Evolutionary conservation across 2,329 filamentous ascomycete genomes (phyloP).

Genomic region (Hypoxylon sp.): DNA sequence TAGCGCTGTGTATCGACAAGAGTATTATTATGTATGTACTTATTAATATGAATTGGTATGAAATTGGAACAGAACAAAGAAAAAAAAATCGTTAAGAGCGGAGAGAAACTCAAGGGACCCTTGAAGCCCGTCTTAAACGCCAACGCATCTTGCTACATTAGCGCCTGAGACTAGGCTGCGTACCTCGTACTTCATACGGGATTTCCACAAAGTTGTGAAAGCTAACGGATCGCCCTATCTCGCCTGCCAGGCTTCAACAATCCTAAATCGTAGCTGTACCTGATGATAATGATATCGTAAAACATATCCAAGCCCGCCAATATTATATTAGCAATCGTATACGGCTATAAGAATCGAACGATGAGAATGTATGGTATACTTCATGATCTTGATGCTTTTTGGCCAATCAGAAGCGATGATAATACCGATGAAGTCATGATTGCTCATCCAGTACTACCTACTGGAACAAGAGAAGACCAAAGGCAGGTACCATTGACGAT

Average conservation of each 20-base stretch:
- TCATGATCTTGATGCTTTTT: constrained; percentile 3
- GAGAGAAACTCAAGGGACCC: constrained; percentile 38
- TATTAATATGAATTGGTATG: constrained; percentile 33
- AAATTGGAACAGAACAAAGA: constrained; percentile 32
- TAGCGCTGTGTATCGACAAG: constrained; percentile 30
- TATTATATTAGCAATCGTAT: neutral
- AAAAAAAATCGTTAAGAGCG: constrained; percentile 40
- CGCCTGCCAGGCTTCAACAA: constrained; percentile 12
- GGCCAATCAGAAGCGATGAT: constrained; percentile 29
- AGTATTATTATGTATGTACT: constrained; percentile 28
- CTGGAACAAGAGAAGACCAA: constrained; percentile 13
- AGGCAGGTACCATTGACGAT: constrained; percentile 28
- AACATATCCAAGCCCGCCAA: neutral
- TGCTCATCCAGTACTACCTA: constrained; percentile 27
- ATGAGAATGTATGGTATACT: constrained; percentile 27
- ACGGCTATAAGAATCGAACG: constrained; percentile 15
- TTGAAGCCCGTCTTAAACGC: constrained; percentile 38
- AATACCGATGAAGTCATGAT: constrained; percentile 41
- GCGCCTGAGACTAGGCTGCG: constrained; percentile 38
- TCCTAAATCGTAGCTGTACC: constrained; percentile 14
- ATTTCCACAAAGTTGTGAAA: constrained; percentile 14
- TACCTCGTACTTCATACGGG: constrained; percentile 32
- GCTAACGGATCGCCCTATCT: constrained; percentile 31
- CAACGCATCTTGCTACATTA: constrained; percentile 46
- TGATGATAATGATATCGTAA: constrained; percentile 10